Conservation (phyloP, 192 early-diverging fungal species). For the Coemansia sp. region DNA sequence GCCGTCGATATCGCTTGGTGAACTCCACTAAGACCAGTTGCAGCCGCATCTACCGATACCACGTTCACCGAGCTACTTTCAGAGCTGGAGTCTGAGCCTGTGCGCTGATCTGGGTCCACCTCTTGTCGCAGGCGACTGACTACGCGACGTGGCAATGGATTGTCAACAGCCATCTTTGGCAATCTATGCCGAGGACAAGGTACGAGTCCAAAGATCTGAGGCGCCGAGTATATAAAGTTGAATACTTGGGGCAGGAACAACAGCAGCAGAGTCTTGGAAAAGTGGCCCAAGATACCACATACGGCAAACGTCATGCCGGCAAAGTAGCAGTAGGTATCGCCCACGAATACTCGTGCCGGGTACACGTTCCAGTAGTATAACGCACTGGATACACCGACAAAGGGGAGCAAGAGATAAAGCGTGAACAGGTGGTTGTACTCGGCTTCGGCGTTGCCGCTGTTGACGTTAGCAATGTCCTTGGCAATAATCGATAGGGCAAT, state of each 20-base stretch:
- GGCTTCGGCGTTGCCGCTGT: constrained; percentile 48
- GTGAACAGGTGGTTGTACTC: constrained; percentile 83
- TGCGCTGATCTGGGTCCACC: constrained; percentile 6
- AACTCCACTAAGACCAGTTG: background rate
- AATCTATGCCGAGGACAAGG: constrained; percentile 95
- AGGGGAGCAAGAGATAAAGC: constrained; percentile 90
- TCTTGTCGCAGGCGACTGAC: constrained; percentile 20
- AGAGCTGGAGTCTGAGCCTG: constrained; percentile 18
- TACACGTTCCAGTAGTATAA: constrained; percentile 91
- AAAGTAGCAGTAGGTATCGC: constrained; percentile 97
- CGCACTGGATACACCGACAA: constrained; percentile 81
- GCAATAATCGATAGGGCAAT: constrained; percentile 80
- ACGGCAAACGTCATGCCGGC: constrained; percentile 99
- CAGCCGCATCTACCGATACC: background rate
- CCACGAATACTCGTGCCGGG: constrained; percentile 90
- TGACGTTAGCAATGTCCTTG: constrained; percentile 50
- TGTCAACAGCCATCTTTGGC: constrained; percentile 56
- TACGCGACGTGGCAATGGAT: constrained; percentile 17
- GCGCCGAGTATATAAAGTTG: constrained; percentile 94
- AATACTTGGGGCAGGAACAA: constrained; percentile 97
- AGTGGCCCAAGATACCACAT: constrained; percentile 90
- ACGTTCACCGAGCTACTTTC: background rate
- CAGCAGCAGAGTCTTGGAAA: constrained; percentile 89
- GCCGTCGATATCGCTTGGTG: constrained; percentile 38
- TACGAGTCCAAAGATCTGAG: constrained; percentile 92